phyloP scores from a whole-genome alignment of 192 early-diverging fungal species.

The Linderina pennispora region DNA sequence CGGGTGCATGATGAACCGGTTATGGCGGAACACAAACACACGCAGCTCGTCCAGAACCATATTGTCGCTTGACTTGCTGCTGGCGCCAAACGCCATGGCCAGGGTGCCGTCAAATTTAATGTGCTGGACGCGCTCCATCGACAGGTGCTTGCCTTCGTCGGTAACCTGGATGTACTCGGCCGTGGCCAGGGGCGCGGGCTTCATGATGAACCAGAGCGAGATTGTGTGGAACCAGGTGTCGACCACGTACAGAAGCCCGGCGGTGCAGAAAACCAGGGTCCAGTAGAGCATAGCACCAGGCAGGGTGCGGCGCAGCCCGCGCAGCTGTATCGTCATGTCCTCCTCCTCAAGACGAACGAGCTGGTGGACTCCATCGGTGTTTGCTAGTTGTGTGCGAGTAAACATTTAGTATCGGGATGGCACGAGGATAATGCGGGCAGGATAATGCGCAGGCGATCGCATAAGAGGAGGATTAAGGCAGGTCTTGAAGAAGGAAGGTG shows the following conservation, averaged over 20 bases:
- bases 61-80: neutral
- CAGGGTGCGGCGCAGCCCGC: slow-evolving; percentile 6
- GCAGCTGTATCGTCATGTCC: slow-evolving; percentile 2
- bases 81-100: slow-evolving; percentile 3
- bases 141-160: slow-evolving; percentile 13
- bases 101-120: neutral
- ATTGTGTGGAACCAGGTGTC: slow-evolving; percentile 19
- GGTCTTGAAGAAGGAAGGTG: no score
- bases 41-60: neutral
- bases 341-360: slow-evolving; percentile 11
- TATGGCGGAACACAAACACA: slow-evolving; percentile 30
- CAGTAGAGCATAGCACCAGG: slow-evolving; percentile 13
- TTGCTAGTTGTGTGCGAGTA: no score
- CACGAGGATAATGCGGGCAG: no score
- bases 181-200: neutral
- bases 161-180: slow-evolving; percentile 13
- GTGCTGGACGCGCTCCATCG: slow-evolving; percentile 7
- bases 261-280: slow-evolving; percentile 12
- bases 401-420: no score
- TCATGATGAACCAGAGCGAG: slow-evolving; percentile 8
- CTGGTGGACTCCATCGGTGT: no score
- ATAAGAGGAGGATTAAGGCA: no score
- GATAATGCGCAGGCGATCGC: no score
- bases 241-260: slow-evolving; percentile 13
- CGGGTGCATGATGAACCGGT: slow-evolving; percentile 26